Base-by-base conservation (phyloP, 495 filamentous ascomycete species). In the Acidiella bohemica region DNA sequence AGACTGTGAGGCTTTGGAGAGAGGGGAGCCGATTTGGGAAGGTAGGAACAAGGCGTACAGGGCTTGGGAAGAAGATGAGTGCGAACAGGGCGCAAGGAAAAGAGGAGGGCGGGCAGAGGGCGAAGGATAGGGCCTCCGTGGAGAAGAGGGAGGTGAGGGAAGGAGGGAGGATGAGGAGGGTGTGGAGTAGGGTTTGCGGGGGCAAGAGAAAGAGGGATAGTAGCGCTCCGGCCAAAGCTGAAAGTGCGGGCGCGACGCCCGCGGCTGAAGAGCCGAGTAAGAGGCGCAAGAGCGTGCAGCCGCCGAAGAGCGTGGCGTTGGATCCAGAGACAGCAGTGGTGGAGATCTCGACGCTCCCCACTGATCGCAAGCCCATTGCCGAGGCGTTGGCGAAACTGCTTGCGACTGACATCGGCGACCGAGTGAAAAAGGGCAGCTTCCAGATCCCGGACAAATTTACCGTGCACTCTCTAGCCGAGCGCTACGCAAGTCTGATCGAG, bases 21-120 rank as follows among this genome's bases (percentile, higher is more conserved):
- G 68, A 4, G 90, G 90, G 10, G 86, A 92, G 62, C 80, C 72
- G 56, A 82, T 83, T 3, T 93, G 84, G 86, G 84, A 88, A 59
- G 72, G 22, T 2, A 39, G 55, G 41, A 41, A 21, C 18, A 39
- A 41, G 34, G 32, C 36, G n/a, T 42, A 34, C 11, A 43, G 36
- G 30, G 36, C 36, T 10, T 47, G 53, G n/a, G 48, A 55, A 55
- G 33, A 59, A 55, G 51, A 53, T 50, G 36, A 46, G 51, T 16
- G 47, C 52, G 46, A 41, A 47, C 46, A 39, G 32, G 24, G 27
- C 54, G 35, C 44, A 46, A 30, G 60, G 51, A 62, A 55, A 55
- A 75, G 64, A 63, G 68, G 42, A 63, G 55, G 42, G 65, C 66
- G 33, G 61, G 64, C 39, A 44, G 17, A 29, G 39, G 8, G 35